Evolutionary conservation across 495 filamentous ascomycete genomes (phyloP), one percentile per base, ranked within the genome.

Genomic region (Penicillium longicatenatum): DNA sequence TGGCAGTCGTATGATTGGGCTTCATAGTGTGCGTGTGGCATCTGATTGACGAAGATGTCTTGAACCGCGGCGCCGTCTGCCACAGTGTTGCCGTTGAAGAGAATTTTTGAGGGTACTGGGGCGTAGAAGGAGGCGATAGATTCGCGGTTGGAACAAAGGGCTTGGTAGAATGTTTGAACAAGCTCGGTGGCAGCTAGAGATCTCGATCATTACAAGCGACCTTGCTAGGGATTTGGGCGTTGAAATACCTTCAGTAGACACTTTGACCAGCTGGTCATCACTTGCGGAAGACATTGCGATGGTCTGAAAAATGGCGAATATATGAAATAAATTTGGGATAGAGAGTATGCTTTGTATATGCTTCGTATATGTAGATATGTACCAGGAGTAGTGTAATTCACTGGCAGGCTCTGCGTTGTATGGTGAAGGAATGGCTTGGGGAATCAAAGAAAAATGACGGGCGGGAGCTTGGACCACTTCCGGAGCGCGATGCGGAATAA

Each of bases 1-100:
- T 92, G 89, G 65, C 82, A 86, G 70, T 94, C 88, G 55, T 82
- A 86, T 7, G 78, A 81, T 60, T 87, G 82, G 4, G 89, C 77
- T 44, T 90, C 86, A 69, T 90, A 87, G 50, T 79, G 72, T 0
- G 82, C 63, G 16, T 70, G 63, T 1, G 87, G 83, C 82, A 89
- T 88, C 57, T 85, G 73, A 20, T 82, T 81, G 50, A 82, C 72
- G 55, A 87, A 87, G 24, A 86, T 79, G 5, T 78, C 74, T 43
- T 87, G 83, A 41, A 89, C 79, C 1, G 77, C 77, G n/a, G 65
- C 69, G 1, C 82, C 82, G 55, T 85, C 80, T 26, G 70, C 64
- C 29, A 89, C 75, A 0, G 75, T 52, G 55, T 87, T 86, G 52
- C 87, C 86, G 61, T 90, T 90, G 79, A 84, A 88, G 5, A 84